Conservation (phyloP, 139 green algal species). For the Spirogloea muscicola region DNA sequence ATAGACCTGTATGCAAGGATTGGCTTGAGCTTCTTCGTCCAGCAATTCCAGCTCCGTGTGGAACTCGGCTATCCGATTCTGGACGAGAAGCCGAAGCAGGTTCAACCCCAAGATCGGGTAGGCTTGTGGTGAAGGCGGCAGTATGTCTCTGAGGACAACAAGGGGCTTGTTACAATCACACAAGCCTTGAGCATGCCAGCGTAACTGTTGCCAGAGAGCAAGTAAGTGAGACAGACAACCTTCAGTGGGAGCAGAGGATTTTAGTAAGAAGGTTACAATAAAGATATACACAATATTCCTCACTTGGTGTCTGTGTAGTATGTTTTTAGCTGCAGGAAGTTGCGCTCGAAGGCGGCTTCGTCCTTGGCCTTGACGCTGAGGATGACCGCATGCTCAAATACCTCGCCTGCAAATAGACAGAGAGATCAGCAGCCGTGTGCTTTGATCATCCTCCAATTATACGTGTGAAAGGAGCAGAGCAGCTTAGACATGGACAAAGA, state of each 20-base stretch:
- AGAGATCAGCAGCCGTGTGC: too few relatives aligned
- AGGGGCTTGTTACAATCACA: background rate
- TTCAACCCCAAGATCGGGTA: constrained; percentile 71
- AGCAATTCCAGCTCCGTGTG: constrained; percentile 93
- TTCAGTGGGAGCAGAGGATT: background rate
- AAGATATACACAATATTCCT: too few relatives aligned
- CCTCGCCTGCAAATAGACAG: constrained; percentile 72
- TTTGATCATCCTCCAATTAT: too few relatives aligned
- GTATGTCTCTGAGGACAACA: constrained; percentile 21
- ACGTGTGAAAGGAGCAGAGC: too few relatives aligned
- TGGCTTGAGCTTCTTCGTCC: constrained; percentile 46
- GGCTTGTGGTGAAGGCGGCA: constrained; percentile 68
- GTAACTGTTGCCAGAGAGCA: background rate
- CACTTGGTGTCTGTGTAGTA: constrained; percentile 86
- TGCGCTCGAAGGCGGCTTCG: constrained; percentile 81
- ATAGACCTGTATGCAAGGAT: too few relatives aligned
- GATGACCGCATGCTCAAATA: constrained; percentile 81
- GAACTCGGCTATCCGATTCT: constrained; percentile 96
- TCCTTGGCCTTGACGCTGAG: constrained; percentile 71
- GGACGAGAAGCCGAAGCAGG: constrained; percentile 87
- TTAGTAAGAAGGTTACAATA: too few relatives aligned
- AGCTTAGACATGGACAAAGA: too few relatives aligned
- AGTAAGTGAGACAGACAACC: background rate
- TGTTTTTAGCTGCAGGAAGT: constrained; percentile 79
- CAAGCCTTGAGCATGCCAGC: background rate